Evolutionary conservation across 139 green algal genomes (phyloP), one percentile per base, ranked within the genome.

Genomic region (Chlamydomonas sp.): DNA sequence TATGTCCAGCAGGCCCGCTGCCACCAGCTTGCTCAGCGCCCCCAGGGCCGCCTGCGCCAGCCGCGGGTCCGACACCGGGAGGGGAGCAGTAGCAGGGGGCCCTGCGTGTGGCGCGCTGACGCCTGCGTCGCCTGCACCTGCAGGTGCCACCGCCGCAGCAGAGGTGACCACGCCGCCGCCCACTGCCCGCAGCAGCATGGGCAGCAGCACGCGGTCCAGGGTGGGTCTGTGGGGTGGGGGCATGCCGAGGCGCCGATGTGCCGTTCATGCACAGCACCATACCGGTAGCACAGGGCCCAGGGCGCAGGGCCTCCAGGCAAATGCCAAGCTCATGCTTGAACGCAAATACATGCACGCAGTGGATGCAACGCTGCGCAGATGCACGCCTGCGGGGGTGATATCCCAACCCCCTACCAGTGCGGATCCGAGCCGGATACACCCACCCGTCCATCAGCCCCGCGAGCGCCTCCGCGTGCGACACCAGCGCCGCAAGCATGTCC

Each of bases 391-490:
- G 4, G 67, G 12, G 12, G 57, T 14, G 0, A 3, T 2, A 12
- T 60, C 12, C 58, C 77, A 18, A 59, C 15, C 58, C 77, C 60
- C 68, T 15, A 16, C 59, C 59, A 5, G 2, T 12, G 15, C 74
- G 69, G 31, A 57, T 75, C 1, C 78, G 6, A 17, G 1, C 17
- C 61, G 5, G 7, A 20, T 8, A 0, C 8, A 9, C 79, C 3
- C 31, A 84, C 79, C 79, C 79, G 79, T 84, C 79, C 79, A 84
- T 84, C 60, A 84, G 64, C 4, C 9, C 63, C 18, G 79, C 79
- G 10, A 84, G 7, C 63, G 58, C 63, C 63, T 84, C 79, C 63
- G 63, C 7, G n/a, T 84, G 63, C n/a, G 20, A 31, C 79, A 84
- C 79, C n/a, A 84, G 63, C 31, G 79, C 79, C 31, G 31, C 63